phyloP scores from a whole-genome alignment of 2,329 filamentous ascomycete species.

The Decorospora gaudefroyi region DNA sequence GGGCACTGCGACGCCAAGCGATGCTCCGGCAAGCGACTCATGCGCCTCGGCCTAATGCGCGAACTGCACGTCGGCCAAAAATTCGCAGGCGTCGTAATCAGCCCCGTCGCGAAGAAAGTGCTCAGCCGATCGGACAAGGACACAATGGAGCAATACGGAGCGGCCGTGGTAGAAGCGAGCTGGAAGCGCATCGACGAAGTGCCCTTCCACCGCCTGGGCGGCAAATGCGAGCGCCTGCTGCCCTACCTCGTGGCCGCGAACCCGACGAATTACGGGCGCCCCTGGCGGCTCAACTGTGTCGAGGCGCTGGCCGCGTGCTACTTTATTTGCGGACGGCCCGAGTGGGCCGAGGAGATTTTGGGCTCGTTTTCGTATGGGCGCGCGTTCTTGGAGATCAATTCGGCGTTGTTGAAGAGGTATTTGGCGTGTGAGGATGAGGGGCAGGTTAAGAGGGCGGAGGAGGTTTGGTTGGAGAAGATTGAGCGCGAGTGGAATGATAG shows the following conservation, averaged over 20 bases:
- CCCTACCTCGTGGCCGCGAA: conserved; percentile 97
- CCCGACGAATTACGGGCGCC: conserved; percentile 94
- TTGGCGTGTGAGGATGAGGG: conserved; percentile 81
- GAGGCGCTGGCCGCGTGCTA: conserved; percentile 93
- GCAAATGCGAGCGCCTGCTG: conserved; percentile 80
- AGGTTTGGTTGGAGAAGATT: conserved; percentile 85
- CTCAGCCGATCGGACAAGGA: conserved; percentile 81
- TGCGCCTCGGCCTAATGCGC: conserved; percentile 90
- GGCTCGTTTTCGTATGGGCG: conserved; percentile 85
- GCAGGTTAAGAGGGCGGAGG: conserved; percentile 80
- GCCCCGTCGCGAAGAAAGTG: conserved; percentile 87
- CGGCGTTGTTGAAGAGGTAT: conserved; percentile 78
- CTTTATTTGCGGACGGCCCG: conserved; percentile 84
- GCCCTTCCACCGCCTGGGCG: conserved; percentile 87
- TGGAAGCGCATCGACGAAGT: conserved; percentile 94
- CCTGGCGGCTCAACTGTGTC: conserved; percentile 93
- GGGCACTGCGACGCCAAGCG: conserved; percentile 97
- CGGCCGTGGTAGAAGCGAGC: conserved; percentile 94
- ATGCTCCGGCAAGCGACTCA: conserved; percentile 93
- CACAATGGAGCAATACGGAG: conserved; percentile 83
- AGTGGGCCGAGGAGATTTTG: conserved; percentile 87
- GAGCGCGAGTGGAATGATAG: conserved; percentile 88
- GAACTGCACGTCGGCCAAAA: conserved; percentile 90
- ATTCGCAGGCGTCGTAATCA: conserved; percentile 89
- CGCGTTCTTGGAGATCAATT: conserved; percentile 90